A percentile compares a stretch with the other conserved stretches of the same genome.
Conservation (phyloP, 352 stramenopile genomes). For the Phytophthora parvispora region DNA sequence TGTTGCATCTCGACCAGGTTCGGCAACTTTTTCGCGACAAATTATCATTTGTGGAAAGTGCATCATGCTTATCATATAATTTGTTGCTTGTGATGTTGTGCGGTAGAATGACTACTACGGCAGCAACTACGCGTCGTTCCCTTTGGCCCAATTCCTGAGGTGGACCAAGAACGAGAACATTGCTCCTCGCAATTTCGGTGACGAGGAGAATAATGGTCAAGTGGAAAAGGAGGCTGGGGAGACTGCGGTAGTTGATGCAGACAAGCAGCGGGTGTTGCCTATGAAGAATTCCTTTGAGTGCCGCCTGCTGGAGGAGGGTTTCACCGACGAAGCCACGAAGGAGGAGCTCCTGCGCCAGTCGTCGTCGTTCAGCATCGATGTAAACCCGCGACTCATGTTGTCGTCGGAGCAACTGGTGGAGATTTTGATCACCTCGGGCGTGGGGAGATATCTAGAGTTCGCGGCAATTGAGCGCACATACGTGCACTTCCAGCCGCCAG, state of each 20-base stretch:
- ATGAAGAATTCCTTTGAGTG: slow-evolving; percentile 64
- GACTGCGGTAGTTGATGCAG: background rate
- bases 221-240: background rate
- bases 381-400: slow-evolving; percentile 86
- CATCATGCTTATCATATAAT: background rate
- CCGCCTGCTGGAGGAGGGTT: slow-evolving; percentile 49
- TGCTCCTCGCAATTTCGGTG: slow-evolving; percentile 40
- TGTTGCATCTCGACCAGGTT: slow-evolving; percentile 85
- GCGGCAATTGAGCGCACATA: slow-evolving; percentile 87
- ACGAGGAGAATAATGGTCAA: slow-evolving; percentile 34
- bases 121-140: slow-evolving; percentile 83
- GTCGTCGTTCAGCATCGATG: slow-evolving; percentile 75
- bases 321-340: slow-evolving; percentile 47
- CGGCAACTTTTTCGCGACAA: slow-evolving; percentile 2
- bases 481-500: slow-evolving; percentile 57
- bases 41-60: background rate
- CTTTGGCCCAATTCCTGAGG: slow-evolving; percentile 60
- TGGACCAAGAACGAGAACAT: slow-evolving; percentile 68
- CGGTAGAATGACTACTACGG: slow-evolving; percentile 86
- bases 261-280: slow-evolving; percentile 34
- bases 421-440: slow-evolving; percentile 85
- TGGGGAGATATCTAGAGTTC: slow-evolving; percentile 92
- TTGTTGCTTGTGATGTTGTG: background rate
- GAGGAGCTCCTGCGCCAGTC: slow-evolving; percentile 56
- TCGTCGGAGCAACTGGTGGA: slow-evolving; percentile 85